Conservation (phyloP, 805 yeast species). For the Metschnikowia henanensis region DNA sequence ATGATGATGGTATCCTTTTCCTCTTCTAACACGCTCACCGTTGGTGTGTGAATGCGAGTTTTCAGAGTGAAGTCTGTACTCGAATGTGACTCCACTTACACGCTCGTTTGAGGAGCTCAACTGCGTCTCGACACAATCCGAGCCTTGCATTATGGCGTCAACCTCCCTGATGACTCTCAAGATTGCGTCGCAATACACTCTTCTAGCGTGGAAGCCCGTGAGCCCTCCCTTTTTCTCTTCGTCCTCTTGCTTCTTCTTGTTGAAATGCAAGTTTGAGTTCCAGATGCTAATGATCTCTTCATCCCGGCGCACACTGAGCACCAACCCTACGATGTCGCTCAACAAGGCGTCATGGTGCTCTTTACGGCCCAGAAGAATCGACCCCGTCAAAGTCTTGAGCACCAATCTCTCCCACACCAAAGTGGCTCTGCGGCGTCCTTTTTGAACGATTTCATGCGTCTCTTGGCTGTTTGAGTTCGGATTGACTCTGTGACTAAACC, state of each 20-base stretch:
- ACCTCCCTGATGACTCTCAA: conserved; percentile 48
- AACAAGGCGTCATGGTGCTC: conserved; percentile 39
- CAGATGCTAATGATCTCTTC: conserved; percentile 62
- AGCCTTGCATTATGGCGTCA: conserved; percentile 41
- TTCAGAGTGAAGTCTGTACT: conserved; percentile 48
- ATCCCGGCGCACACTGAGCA: conserved; percentile 56
- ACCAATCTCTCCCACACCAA: conserved; percentile 59
- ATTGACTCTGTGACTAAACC: conserved; percentile 40
- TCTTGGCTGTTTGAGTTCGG: conserved; percentile 16
- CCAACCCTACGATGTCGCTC: conserved; percentile 59
- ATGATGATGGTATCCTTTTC: conserved; percentile 16
- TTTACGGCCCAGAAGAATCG: conserved; percentile 41
- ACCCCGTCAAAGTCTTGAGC: conserved; percentile 51
- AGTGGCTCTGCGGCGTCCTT: conserved; percentile 34
- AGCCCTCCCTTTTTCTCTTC: conserved; percentile 28
- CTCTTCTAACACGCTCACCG: conserved; percentile 16
- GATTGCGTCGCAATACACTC: conserved; percentile 48
- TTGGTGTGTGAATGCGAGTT: conserved; percentile 14
- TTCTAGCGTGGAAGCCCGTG: conserved; percentile 44
- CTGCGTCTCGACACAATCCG: conserved; percentile 30
- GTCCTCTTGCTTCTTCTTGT: conserved; percentile 23
- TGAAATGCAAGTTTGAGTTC: conserved; percentile 51
- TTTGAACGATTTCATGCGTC: conserved; percentile 20
- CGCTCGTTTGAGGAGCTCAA: conserved; percentile 40
- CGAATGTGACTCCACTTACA: conserved; percentile 46